Evolutionary conservation across 73 alveolate species (phyloP).

Genomic region (Blepharisma stoltei): DNA sequence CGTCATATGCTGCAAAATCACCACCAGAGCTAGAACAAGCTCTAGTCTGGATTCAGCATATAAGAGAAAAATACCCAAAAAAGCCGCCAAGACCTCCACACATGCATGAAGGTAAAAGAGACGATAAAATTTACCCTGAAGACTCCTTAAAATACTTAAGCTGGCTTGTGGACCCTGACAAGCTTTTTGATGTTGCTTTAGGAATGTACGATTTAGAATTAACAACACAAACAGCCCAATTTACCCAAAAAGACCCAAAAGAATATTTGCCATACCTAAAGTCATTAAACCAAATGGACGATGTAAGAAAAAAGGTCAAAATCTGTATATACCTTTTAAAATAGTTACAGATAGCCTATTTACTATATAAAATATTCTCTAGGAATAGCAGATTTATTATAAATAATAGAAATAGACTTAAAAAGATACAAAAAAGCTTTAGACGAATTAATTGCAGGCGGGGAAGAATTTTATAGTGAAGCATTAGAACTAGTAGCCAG

Average conservation of each 20-base stretch:
- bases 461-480: conserved; percentile 67
- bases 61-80: conserved; percentile 55
- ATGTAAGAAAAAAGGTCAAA: not conserved
- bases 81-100: conserved; percentile 71
- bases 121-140: conserved; percentile 65
- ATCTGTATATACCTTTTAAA: conserved; percentile 48
- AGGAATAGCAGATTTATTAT: no score
- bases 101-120: conserved; percentile 79
- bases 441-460: conserved; percentile 68
- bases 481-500: conserved; percentile 65
- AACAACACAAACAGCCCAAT: conserved; percentile 89
- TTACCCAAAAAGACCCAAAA: conserved; percentile 97
- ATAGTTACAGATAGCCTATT: conserved; percentile 58
- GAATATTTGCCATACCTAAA: conserved; percentile 88
- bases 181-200: conserved; percentile 91
- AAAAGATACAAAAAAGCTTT: conserved; percentile 76
- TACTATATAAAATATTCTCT: conserved; percentile 63
- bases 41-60: conserved; percentile 48
- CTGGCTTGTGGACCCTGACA: conserved; percentile 96
- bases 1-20: conserved; percentile 65
- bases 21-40: conserved; percentile 81
- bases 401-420: no score
- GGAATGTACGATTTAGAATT: conserved; percentile 95
- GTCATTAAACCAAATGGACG: conserved; percentile 17
- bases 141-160: conserved; percentile 93